A percentile compares a stretch with the other conserved stretches of the same genome.
Evolutionary conservation across 495 filamentous ascomycete species (phyloP).

Genomic region (Hypoxylon lenormandii): DNA sequence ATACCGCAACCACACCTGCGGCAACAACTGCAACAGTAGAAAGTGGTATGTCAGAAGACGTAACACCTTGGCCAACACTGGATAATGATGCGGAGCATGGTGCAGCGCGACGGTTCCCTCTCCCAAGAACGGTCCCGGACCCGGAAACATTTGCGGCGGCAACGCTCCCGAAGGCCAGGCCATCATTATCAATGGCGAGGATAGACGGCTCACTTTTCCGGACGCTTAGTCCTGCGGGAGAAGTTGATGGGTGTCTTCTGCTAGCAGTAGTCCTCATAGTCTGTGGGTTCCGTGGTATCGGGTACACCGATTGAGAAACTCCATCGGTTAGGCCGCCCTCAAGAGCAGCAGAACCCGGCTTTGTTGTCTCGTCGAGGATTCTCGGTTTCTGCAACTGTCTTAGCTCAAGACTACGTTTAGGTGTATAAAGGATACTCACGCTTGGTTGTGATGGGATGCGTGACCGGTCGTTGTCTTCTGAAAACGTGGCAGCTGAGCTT

Average conservation of each 20-base stretch:
- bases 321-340: neutral
- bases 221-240: neutral
- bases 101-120: neutral
- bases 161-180: neutral
- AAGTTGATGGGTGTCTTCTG: neutral
- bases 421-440: constrained; percentile 8
- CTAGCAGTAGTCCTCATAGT: neutral
- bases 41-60: neutral
- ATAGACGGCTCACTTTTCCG: neutral
- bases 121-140: neutral
- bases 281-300: neutral
- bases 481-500: neutral
- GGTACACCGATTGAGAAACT: neutral
- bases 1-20: neutral
- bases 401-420: neutral
- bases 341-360: neutral
- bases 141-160: neutral
- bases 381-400: constrained; percentile 15
- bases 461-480: constrained; percentile 2
- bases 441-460: neutral
- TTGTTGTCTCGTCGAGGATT: neutral
- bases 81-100: neutral
- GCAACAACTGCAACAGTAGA: neutral
- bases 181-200: neutral
- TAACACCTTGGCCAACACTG: neutral